Conservation (phyloP, 2,329 filamentous ascomycete species). For the Chaetomium sp. region DNA sequence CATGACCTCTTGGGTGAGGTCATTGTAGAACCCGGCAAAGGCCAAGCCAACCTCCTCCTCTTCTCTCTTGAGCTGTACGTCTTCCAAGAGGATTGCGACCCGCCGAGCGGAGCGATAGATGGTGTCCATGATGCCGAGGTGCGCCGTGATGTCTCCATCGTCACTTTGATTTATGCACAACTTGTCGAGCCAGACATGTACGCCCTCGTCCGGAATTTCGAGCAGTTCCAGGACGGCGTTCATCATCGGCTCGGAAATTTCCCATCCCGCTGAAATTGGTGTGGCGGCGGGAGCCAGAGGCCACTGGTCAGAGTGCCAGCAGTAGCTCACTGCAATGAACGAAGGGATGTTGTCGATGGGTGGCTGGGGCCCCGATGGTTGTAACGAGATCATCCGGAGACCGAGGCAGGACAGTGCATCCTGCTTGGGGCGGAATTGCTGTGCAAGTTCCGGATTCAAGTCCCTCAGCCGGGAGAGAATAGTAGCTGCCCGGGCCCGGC, state of each 20-base stretch:
- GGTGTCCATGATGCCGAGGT: conserved; percentile 32
- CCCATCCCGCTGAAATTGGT: conserved; percentile 27
- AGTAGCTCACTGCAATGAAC: conserved; percentile 36
- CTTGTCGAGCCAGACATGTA: conserved; percentile 33
- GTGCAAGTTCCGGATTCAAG: conserved; percentile 29
- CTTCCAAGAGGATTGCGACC: conserved; percentile 33
- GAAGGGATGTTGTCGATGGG: conserved; percentile 14
- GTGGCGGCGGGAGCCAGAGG: conserved; percentile 23
- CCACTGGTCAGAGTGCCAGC: conserved; percentile 35
- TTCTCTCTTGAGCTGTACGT: conserved; percentile 30
- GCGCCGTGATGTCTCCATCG: conserved; percentile 22
- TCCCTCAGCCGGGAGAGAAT: conserved; percentile 25
- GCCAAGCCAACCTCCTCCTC: conserved; percentile 28
- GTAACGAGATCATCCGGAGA: conserved; percentile 29
- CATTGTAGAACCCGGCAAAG: conserved; percentile 30
- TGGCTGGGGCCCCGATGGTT: not conserved
- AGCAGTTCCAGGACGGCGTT: conserved; percentile 29
- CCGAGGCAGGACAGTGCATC: conserved; percentile 23
- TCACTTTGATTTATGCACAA: conserved; percentile 33
- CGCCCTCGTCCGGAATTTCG: conserved; percentile 11
- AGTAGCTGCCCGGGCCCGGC: conserved; percentile 12
- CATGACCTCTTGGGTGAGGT: conserved; percentile 23
- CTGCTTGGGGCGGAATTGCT: conserved; percentile 27
- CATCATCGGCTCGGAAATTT: conserved; percentile 34
- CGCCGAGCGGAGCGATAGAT: conserved; percentile 33